phyloP scores from a whole-genome alignment of 2,329 filamentous ascomycete genomes.

The Penicillium sp. region DNA sequence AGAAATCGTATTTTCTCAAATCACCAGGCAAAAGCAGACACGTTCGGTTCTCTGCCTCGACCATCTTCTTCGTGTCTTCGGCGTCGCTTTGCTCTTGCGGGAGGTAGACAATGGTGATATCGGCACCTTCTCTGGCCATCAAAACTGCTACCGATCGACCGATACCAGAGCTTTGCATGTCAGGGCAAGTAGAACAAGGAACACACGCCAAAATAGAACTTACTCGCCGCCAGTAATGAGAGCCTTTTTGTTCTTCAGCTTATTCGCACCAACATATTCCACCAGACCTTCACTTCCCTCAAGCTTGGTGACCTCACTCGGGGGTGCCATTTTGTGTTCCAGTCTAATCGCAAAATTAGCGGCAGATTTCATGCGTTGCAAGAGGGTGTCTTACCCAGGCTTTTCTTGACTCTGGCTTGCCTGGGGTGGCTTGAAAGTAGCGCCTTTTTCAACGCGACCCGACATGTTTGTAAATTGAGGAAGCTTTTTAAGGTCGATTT shows the following conservation, averaged over 20 bases:
- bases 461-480: background rate
- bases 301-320: constrained; percentile 1
- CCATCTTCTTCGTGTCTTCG: constrained; percentile 45
- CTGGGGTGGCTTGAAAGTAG: background rate
- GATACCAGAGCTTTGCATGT: constrained; percentile 53
- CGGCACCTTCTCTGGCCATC: constrained; percentile 53
- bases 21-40: background rate
- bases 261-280: constrained; percentile 3
- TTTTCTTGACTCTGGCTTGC: background rate
- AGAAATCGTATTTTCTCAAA: background rate
- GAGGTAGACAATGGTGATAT: constrained; percentile 2
- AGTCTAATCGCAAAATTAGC: background rate
- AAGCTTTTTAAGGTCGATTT: background rate
- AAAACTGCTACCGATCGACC: constrained; percentile 51
- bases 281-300: background rate
- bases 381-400: background rate
- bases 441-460: background rate
- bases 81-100: constrained; percentile 50
- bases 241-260: constrained; percentile 3
- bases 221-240: constrained; percentile 2
- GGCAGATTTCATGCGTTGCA: background rate
- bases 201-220: too few relatives aligned
- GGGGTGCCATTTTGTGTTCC: background rate
- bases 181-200: too few relatives aligned
- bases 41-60: background rate